A percentile compares a stretch with the other conserved stretches of the same genome.
Evolutionary conservation across 2,329 filamentous ascomycete species (phyloP).

Genomic region (Venturia oleaginea): DNA sequence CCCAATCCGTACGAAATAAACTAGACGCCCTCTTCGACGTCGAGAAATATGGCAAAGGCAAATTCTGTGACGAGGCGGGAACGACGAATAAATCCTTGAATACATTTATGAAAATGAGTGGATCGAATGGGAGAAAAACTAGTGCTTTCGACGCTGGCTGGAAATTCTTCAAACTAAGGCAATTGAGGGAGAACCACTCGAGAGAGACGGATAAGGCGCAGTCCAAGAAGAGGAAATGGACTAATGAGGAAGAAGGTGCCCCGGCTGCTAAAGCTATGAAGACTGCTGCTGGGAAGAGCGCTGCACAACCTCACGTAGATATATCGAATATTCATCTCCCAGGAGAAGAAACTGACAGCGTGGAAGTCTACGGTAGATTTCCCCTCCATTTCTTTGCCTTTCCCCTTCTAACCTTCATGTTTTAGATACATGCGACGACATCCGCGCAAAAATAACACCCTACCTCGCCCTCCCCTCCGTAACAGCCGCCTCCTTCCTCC

Average conservation of each 20-base stretch:
- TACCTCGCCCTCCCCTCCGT: constrained; percentile 39
- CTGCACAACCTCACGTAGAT: constrained; percentile 10
- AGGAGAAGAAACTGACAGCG: constrained; percentile 17
- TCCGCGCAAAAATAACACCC: constrained; percentile 48
- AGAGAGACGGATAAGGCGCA: constrained; percentile 25
- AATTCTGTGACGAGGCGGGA: constrained; percentile 34
- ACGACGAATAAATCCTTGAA: constrained; percentile 29
- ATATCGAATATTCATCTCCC: constrained; percentile 12
- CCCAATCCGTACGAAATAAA: constrained; percentile 22
- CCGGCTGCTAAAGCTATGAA: constrained; percentile 19
- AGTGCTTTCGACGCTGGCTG: constrained; percentile 23
- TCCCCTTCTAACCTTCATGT: background rate
- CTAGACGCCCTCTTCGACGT: constrained; percentile 35
- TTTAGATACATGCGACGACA: constrained; percentile 46
- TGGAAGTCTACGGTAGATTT: constrained; percentile 18
- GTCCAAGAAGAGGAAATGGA: constrained; percentile 11
- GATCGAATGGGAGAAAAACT: constrained; percentile 26
- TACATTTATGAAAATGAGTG: constrained; percentile 43
- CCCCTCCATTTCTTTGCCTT: background rate
- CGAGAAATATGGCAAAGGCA: constrained; percentile 36
- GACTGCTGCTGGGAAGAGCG: constrained; percentile 14
- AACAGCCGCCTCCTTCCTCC: constrained; percentile 44
- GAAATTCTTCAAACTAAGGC: constrained; percentile 42
- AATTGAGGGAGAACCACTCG: constrained; percentile 38
- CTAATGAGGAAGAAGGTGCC: too few relatives aligned